Evolutionary conservation across 1,284 basidiomycete genomes (phyloP).

Genomic region (Ganoderma lucidum): DNA sequence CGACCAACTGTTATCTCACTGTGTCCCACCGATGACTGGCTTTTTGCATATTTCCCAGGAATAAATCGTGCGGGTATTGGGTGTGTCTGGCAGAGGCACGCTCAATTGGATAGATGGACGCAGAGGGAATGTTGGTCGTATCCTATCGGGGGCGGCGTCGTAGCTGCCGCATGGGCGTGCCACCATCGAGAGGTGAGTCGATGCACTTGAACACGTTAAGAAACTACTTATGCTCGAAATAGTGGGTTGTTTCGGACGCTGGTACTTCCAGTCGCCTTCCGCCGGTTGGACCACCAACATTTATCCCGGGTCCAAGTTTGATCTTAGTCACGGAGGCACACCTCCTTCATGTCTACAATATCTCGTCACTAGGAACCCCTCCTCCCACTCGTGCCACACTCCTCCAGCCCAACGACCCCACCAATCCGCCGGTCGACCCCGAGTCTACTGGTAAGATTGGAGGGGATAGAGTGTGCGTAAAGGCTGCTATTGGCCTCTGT

Average conservation of each 20-base stretch:
- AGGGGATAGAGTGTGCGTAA: slow-evolving; percentile 58
- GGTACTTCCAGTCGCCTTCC: slow-evolving; percentile 43
- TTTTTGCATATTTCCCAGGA: slow-evolving; percentile 80
- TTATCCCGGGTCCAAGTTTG: slow-evolving; percentile 37
- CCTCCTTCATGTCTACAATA: slow-evolving; percentile 37
- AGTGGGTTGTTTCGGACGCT: slow-evolving; percentile 44
- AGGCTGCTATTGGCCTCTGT: slow-evolving; percentile 68
- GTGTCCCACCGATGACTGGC: slow-evolving; percentile 63
- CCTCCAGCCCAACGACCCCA: slow-evolving; percentile 29
- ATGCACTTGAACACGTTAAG: too few relatives aligned
- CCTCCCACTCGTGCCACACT: slow-evolving; percentile 37
- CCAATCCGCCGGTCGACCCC: slow-evolving; percentile 36
- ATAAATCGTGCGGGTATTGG: slow-evolving; percentile 59
- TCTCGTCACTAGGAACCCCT: slow-evolving; percentile 32
- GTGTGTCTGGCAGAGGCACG: slow-evolving; percentile 70
- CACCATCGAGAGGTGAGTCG: slow-evolving; percentile 63
- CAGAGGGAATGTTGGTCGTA: slow-evolving; percentile 66
- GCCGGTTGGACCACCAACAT: slow-evolving; percentile 39
- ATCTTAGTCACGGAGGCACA: slow-evolving; percentile 45
- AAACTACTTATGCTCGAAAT: neutral
- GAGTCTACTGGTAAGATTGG: slow-evolving; percentile 48
- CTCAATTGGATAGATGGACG: slow-evolving; percentile 67
- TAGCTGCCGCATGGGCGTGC: slow-evolving; percentile 69
- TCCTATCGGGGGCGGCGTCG: slow-evolving; percentile 59
- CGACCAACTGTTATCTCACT: slow-evolving; percentile 70